Evolutionary conservation across 768 basidiomycete species (phyloP), one percentile per base, ranked within the genome.

Genomic region (Kwoniella heveanensis): DNA sequence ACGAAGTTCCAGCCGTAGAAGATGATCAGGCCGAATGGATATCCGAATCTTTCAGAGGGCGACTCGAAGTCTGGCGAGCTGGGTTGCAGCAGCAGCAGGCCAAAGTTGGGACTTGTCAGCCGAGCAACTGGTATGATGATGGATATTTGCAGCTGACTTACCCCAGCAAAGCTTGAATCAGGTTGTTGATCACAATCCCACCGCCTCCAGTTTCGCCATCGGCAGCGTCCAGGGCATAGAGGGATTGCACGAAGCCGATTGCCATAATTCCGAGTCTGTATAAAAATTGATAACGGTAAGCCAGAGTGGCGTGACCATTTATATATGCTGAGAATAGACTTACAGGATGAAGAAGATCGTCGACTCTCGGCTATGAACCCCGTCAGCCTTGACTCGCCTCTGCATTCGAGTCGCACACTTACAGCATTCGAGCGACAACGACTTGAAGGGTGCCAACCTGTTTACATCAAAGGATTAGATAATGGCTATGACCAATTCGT

Each of bases 1-100:
- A 87, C 85, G 57, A 91, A 85, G 80, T 88, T 92, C 92, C 91
- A 94, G 48, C 88, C 89, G 65, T 96, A 95, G 78, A 86, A 95
- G 30, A 96, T 81, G 8, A 84, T 80, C 51, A 92, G 82, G 10
- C 89, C 87, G 65, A 81, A 81, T 2, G 80, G 78, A 56, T 78
- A 79, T 8, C 78, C 78, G 47, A 79, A 81, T n/a, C 78, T 30
- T 36, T 77, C 70, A 2, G 60, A 61, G 2, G 78, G 76, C 10
- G 74, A 62, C 24, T 79, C 78, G 54, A 79, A 81, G 57, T 80
- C 80, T 1, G 80, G 80, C 5, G 77, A 75, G 1, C 79, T 77
- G 59, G 1, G 53, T 12, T n/a, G n/a, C n/a, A n/a, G n/a, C n/a
- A n/a, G n/a, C n/a, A n/a, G n/a, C n/a, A n/a, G n/a, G n/a, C n/a